phyloP scores from a whole-genome alignment of 768 basidiomycete species.

The Lactifluus pinguis region DNA sequence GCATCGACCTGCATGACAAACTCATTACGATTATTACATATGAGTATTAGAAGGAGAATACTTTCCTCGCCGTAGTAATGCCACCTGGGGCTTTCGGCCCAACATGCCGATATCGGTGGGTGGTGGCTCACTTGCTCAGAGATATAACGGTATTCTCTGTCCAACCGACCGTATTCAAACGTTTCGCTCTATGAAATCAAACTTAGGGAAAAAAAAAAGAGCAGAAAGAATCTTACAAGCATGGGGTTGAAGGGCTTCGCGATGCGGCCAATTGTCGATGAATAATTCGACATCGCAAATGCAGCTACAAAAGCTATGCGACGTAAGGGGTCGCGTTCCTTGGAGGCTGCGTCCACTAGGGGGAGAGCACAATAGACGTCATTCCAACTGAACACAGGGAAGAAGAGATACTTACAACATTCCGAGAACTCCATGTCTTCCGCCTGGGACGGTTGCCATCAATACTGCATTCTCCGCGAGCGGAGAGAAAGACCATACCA shows the following conservation, averaged over 20 bases:
- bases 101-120: slow-evolving; percentile 93
- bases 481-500: slow-evolving; percentile 38
- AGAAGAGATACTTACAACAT: slow-evolving; percentile 49
- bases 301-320: slow-evolving; percentile 90
- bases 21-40: neutral
- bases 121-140: slow-evolving; percentile 98
- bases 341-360: slow-evolving; percentile 75
- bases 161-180: slow-evolving; percentile 85
- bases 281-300: slow-evolving; percentile 98
- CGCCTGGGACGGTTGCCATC: slow-evolving; percentile 33
- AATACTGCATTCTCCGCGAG: neutral
- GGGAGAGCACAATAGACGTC: neutral
- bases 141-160: slow-evolving; percentile 85
- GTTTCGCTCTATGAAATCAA: slow-evolving; percentile 65
- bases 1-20: slow-evolving; percentile 65
- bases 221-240: slow-evolving; percentile 45
- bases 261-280: slow-evolving; percentile 90
- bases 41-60: neutral
- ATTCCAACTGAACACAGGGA: neutral
- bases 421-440: slow-evolving; percentile 98
- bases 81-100: slow-evolving; percentile 86
- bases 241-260: slow-evolving; percentile 97
- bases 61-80: slow-evolving; percentile 80
- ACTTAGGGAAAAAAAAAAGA: neutral
- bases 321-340: slow-evolving; percentile 65